Percentiles rank a stretch among this genome's conserved stretches.
Evolutionary conservation across 1,284 basidiomycete genomes (phyloP).

Genomic region (Leccinum subrobustum): DNA sequence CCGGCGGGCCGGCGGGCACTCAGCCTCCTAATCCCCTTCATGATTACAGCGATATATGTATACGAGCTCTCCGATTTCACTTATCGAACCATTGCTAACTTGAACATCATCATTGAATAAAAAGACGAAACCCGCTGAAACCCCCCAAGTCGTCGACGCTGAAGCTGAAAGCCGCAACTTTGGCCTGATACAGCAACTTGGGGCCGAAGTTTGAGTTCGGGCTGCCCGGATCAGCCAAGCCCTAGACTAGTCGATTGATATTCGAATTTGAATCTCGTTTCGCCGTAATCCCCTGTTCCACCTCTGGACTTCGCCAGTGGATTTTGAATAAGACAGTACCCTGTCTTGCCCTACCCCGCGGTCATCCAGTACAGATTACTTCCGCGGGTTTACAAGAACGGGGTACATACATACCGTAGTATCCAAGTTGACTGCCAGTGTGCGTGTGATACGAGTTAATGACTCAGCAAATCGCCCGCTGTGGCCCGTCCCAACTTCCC

Average conservation of each 20-base stretch:
- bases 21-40: background rate
- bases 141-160: background rate
- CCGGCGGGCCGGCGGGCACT: background rate
- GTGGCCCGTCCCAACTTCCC: background rate
- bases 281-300: background rate
- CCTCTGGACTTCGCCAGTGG: background rate
- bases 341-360: background rate
- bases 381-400: too few species aligned
- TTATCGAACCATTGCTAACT: conserved; percentile 1
- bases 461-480: background rate
- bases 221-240: background rate
- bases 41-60: background rate
- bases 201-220: background rate
- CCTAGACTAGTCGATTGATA: background rate
- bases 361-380: too few species aligned
- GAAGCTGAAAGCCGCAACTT: background rate
- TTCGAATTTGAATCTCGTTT: background rate
- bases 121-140: background rate
- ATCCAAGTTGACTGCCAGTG: background rate
- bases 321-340: background rate
- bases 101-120: background rate
- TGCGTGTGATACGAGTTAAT: background rate
- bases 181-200: background rate
- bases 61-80: background rate
- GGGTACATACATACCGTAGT: background rate